Evolutionary conservation across 495 filamentous ascomycete species (phyloP), one percentile per base, ranked within the genome.

Genomic region (Aspergillus affinis): DNA sequence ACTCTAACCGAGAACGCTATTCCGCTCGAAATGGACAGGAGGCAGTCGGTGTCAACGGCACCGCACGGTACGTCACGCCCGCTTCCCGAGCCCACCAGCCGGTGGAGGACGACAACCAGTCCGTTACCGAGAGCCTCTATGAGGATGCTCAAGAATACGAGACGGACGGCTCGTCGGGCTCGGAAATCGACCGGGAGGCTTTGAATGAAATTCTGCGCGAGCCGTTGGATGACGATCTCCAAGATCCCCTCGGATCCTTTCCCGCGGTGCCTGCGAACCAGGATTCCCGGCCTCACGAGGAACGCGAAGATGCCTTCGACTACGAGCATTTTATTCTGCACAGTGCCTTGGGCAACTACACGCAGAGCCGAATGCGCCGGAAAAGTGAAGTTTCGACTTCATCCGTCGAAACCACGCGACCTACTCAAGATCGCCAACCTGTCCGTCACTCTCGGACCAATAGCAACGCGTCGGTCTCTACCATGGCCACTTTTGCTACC

Each of bases 301-400:
- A 98, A 71, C 90, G 94, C 17, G 88, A 93, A 64, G 94, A 98
- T 69, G 94, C 94, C 7, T 98, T 98, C 71, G 94, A 97, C 69
- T 98, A 98, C 63, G 91, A 98, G 67, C 85, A 95, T 66, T 95
- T 96, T 74, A 96, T 96, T 72, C 81, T 97, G 12, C 92, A 96
- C 68, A 92, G 89, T 65, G 90, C 90, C 17, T 84, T 96, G 81
- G 90, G 91, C n/a, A 89, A 78, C 45, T 87, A 83, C 60, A 69
- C 78, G 7, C 71, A 68, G 13, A 52, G 58, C 19, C 73, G 81
- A 50, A 77, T 88, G 65, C 78, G 82, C 27, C 76, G 83, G 36
- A 73, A 72, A 15, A 88, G 87, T 60, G 80, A 74, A 45, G 84
- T 79, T 61, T 92, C 90, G 0, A 82, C 80, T 23, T 84, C 83